A percentile compares a stretch with the other conserved stretches of the same genome.
Conservation (phyloP, 2,329 filamentous ascomycete genomes). For the Paecilomyces niveus region DNA sequence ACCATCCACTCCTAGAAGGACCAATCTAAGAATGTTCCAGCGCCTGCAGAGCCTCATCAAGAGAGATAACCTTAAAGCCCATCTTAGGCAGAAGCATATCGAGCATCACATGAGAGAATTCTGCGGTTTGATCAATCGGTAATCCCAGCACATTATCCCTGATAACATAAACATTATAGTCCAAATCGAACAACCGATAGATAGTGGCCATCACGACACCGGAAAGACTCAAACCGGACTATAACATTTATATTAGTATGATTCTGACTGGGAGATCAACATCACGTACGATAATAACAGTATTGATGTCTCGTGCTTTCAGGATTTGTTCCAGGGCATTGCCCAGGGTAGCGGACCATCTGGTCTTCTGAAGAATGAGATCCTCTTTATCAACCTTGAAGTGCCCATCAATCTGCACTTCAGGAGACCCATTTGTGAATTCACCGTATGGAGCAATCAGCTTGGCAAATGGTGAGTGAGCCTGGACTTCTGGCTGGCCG, state of each 20-base stretch:
- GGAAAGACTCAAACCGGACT: conserved; percentile 36
- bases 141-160: conserved; percentile 27
- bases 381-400: conserved; percentile 24
- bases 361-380: conserved; percentile 34
- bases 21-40: conserved; percentile 37
- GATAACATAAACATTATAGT: conserved; percentile 38
- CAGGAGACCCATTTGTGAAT: conserved; percentile 16
- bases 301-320: conserved; percentile 32
- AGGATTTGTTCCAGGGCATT: conserved; percentile 37
- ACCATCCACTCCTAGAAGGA: neutral
- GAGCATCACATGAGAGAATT: conserved; percentile 14
- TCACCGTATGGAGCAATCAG: conserved; percentile 21
- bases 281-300: conserved; percentile 29
- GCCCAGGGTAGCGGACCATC: conserved; percentile 37
- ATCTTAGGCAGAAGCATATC: conserved; percentile 20
- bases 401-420: conserved; percentile 23
- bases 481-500: conserved; percentile 27
- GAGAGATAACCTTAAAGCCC: conserved; percentile 13
- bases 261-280: neutral
- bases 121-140: conserved; percentile 13
- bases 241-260: neutral
- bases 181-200: conserved; percentile 38
- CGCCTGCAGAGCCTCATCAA: conserved; percentile 11
- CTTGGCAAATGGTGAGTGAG: conserved; percentile 27
- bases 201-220: conserved; percentile 38